phyloP scores from a whole-genome alignment of 768 basidiomycete species.

The Panaeolus papilionaceus region DNA sequence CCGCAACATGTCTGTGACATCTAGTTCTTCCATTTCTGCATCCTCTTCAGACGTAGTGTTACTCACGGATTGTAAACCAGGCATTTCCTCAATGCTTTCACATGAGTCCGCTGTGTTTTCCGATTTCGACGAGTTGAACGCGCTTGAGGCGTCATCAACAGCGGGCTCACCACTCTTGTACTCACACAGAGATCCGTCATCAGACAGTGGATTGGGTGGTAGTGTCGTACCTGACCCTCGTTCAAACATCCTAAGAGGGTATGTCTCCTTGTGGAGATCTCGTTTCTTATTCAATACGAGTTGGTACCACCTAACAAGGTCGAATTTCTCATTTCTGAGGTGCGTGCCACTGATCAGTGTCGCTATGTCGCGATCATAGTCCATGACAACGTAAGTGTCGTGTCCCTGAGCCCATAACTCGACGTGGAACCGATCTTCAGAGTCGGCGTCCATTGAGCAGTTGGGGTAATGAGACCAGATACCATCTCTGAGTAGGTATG shows the following conservation, averaged over 20 bases:
- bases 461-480: constrained; percentile 2
- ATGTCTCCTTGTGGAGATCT: background rate
- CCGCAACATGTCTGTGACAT: too few species aligned
- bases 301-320: constrained; percentile 19
- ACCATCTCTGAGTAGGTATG: too few species aligned
- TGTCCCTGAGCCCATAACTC: background rate
- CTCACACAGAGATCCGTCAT: background rate
- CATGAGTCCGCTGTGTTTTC: too few species aligned
- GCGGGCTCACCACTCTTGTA: background rate
- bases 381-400: background rate
- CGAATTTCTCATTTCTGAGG: constrained; percentile 8
- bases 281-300: background rate
- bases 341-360: background rate
- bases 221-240: background rate
- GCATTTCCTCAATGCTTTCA: background rate
- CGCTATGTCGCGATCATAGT: constrained; percentile 11
- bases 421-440: background rate
- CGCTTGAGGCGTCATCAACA: too few species aligned
- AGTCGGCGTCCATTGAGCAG: background rate
- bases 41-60: background rate
- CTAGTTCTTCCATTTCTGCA: too few species aligned
- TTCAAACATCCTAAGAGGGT: background rate
- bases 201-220: background rate
- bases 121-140: too few species aligned
- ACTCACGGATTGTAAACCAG: background rate